A percentile compares a stretch with the other conserved stretches of the same genome.
Evolutionary conservation across 176 grass and related monocot genomes (phyloP).

Genomic region (Eragrostis curvula): DNA sequence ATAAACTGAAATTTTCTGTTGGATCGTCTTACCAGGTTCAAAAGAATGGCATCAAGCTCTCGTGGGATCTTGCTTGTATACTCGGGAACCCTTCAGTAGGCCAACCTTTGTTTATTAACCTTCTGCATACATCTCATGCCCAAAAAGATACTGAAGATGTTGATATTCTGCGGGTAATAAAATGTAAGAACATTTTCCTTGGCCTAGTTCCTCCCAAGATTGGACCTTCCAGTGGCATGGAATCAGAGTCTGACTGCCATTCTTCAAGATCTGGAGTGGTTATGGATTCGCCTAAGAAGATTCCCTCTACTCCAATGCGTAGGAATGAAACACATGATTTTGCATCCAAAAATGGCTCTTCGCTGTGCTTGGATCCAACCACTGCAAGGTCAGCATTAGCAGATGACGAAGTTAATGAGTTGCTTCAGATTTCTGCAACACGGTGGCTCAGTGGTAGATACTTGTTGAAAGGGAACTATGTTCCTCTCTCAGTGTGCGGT

Average conservation of each 20-base stretch:
- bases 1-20: slow-evolving; percentile 30
- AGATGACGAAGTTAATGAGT: slow-evolving; percentile 74
- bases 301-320: slow-evolving; percentile 35
- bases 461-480: slow-evolving; percentile 77
- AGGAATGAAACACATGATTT: slow-evolving; percentile 41
- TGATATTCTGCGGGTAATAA: slow-evolving; percentile 44
- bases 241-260: slow-evolving; percentile 3
- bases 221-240: slow-evolving; percentile 31
- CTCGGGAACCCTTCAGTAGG: slow-evolving; percentile 64
- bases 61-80: slow-evolving; percentile 83
- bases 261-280: slow-evolving; percentile 36
- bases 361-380: slow-evolving; percentile 54
- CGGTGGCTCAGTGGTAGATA: slow-evolving; percentile 73
- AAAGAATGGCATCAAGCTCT: slow-evolving; percentile 80
- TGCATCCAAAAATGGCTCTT: slow-evolving; percentile 45
- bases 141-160: slow-evolving; percentile 22
- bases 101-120: slow-evolving; percentile 60
- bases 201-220: slow-evolving; percentile 51
- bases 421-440: slow-evolving; percentile 65
- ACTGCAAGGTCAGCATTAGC: slow-evolving; percentile 61
- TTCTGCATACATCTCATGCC: slow-evolving; percentile 45
- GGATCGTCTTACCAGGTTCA: slow-evolving; percentile 56
- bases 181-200: slow-evolving; percentile 76
- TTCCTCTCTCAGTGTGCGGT: slow-evolving; percentile 68
- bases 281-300: slow-evolving; percentile 52